Evolutionary conservation across 192 early-diverging fungal genomes (phyloP), one percentile per base, ranked within the genome.

Genomic region (Dissophora globulifera): DNA sequence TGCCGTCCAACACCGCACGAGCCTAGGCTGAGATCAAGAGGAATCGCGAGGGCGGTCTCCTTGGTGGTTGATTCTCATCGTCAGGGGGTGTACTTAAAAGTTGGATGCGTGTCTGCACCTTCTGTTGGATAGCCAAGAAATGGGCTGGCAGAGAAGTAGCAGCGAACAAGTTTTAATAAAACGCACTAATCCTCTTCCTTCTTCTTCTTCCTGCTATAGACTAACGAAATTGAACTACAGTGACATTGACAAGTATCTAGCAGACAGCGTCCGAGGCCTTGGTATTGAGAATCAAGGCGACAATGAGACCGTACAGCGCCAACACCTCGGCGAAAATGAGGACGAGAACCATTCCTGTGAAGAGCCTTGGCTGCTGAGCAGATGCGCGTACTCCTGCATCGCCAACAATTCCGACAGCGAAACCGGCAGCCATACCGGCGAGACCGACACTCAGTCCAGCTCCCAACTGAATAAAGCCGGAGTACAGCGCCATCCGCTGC

Each of bases 251-350:
- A 13, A 7, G 43, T n/a, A 38, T 46, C 32, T 58, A 67, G 50
- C 70, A 75, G 32, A 31, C 12, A 9, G 56, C 30, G 12, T 22
- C 43, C 26, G 70, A 38, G 27, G 85, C 87, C 85, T 93, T 94
- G 62, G 93, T 92, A 63, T 94, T 94, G 57, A 94, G 80, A 69
- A 94, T 94, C 54, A 94, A 86, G 11, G 90, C 91, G 26, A 94
- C 93, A 72, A 94, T 94, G 48, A 94, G 82, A 35, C 93, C 92
- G 64, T 96, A 94, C 57, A 93, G 85, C 58, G 91, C 92, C 84
- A 95, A 79, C 22, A 96, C 92, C 79, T 94, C 93, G 50, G 92
- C 93, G 75, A 94, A 94, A 91, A 94, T 96, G 47, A 93, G 86
- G 66, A 96, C 92, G 23, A 94, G 81, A 82, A 92, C 89, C 90